These are phyloP conservation scores for Eucalyptus tenuipes DNA, from an alignment of 345 rosid species.

Conservation along the genomic window DNA sequence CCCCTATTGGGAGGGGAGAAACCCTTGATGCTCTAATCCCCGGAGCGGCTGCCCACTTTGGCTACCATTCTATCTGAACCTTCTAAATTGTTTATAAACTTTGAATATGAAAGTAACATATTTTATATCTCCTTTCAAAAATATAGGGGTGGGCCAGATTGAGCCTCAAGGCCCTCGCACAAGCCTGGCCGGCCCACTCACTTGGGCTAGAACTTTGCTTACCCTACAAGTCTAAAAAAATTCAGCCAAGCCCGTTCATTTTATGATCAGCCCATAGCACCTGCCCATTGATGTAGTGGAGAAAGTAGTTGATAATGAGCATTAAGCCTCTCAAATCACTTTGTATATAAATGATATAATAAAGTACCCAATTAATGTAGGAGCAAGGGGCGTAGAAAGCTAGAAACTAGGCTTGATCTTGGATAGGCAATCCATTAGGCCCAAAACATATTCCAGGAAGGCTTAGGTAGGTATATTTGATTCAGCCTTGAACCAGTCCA, in stretches of 20 bases:
- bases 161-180: background rate
- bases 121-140: background rate
- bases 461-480: background rate
- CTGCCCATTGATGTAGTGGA: background rate
- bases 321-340: background rate
- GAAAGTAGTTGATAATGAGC: background rate
- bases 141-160: background rate
- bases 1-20: too few relatives aligned
- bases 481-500: background rate
- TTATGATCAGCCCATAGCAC: background rate
- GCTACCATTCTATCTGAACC: too few relatives aligned
- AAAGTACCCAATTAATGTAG: background rate
- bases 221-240: too few relatives aligned
- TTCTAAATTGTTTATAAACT: background rate
- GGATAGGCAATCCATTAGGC: background rate
- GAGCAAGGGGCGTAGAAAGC: background rate
- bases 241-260: background rate
- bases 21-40: too few relatives aligned
- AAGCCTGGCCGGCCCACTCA: background rate
- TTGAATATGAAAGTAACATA: background rate
- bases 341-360: background rate
- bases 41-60: too few relatives aligned
- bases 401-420: background rate
- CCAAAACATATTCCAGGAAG: background rate
- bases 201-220: too few relatives aligned